Evolutionary conservation across 2,329 filamentous ascomycete species (phyloP), one percentile per base, ranked within the genome.

Genomic region (Pseudocercospora eumusae): DNA sequence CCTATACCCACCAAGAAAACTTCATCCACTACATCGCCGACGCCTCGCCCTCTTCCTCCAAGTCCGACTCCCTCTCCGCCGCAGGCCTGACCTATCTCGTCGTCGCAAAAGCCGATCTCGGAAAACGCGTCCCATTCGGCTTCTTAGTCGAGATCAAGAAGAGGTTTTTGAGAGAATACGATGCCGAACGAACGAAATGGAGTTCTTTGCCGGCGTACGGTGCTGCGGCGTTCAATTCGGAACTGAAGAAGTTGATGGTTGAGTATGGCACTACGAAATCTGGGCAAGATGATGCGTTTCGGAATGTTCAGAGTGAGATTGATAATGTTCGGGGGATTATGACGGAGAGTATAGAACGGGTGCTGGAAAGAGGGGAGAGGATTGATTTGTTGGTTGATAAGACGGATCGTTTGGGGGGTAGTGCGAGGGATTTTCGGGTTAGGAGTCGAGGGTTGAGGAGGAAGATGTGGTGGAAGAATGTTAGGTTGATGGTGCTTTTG

Each of bases 401-500:
- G 86, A 99, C 96, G 54, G 93, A 97, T 75, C 83, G 92, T 78
- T 99, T 42, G 95, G 93, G 13, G 91, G 91, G 91, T 27, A 95
- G 87, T 75, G 92, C 95, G 57, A 83, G 88, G 70, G 95, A 99
- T 75, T 99, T 99, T 75, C 83, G 95, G 57, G 88, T 98, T 18
- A 84, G 93, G 69, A 96, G 90, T 75, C 82, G 92, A 25, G 92
- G 92, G 0, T 77, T 99, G 70, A 90, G 95, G 80, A 85, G 96
- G 74, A 85, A 89, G 78, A 98, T 99, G 95, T 99, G 95, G 95
- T 98, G 93, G 93, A 98, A 98, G 87, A 98, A 99, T 76, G 85
- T 96, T 50, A 96, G 96, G 81, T 79, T 99, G 69, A 96, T 98
- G 92, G 88, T 86, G 6, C 77, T 99, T 69, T 74, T 93, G 64